These are phyloP conservation scores for Chalara sp. DNA, from an alignment of 2,329 filamentous ascomycete species.

Conservation along the genomic window DNA sequence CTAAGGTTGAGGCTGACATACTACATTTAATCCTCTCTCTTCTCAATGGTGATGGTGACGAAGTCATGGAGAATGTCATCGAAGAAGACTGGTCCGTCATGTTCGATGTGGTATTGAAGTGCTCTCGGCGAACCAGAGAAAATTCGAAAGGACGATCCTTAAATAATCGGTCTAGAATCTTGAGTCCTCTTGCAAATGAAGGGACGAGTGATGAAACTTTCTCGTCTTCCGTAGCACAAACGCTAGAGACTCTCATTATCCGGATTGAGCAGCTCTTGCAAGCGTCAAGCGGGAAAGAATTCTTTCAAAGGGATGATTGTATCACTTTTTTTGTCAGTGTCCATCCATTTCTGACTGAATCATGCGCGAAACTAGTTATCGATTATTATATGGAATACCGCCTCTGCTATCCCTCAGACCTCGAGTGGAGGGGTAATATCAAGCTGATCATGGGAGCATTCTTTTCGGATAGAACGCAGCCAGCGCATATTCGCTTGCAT, in stretches of 20 bases:
- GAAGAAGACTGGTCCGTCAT: slow-evolving; percentile 62
- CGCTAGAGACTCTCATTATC: slow-evolving; percentile 23
- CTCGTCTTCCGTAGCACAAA: slow-evolving; percentile 20
- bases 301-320: slow-evolving; percentile 59
- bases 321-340: slow-evolving; percentile 61
- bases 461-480: slow-evolving; percentile 54
- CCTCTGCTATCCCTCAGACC: slow-evolving; percentile 65
- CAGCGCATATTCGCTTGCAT: slow-evolving; percentile 53
- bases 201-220: slow-evolving; percentile 16
- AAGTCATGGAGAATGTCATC: slow-evolving; percentile 47
- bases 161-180: slow-evolving; percentile 12
- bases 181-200: slow-evolving; percentile 17
- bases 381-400: slow-evolving; percentile 63
- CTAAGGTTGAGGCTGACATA: slow-evolving; percentile 26
- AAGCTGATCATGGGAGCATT: slow-evolving; percentile 54
- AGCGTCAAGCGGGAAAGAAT: slow-evolving; percentile 38
- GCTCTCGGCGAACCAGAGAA: slow-evolving; percentile 30
- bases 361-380: slow-evolving; percentile 56
- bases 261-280: slow-evolving; percentile 27
- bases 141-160: slow-evolving; percentile 21
- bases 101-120: slow-evolving; percentile 52
- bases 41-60: slow-evolving; percentile 45
- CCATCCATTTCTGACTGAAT: slow-evolving; percentile 56
- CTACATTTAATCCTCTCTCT: slow-evolving; percentile 41
- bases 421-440: slow-evolving; percentile 60